Evolutionary conservation across 495 filamentous ascomycete species (phyloP).

Genomic region (Xylaria castorea): DNA sequence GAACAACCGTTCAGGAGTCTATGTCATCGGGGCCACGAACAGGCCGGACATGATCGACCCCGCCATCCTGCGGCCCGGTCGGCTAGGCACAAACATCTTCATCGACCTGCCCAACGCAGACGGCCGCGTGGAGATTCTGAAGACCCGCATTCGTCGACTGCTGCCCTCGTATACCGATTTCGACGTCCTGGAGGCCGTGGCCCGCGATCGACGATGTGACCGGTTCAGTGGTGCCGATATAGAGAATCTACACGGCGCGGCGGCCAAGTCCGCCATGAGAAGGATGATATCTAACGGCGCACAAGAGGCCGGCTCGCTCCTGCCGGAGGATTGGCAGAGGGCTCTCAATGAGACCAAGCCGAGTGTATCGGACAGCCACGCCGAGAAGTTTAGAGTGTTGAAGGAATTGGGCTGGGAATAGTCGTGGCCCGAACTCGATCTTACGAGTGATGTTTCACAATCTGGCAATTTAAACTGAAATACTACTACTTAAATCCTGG

Average conservation of each 20-base stretch:
- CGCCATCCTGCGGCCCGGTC: slow-evolving; percentile 91
- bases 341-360: slow-evolving; percentile 75
- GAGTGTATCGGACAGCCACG: slow-evolving; percentile 72
- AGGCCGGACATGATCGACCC: slow-evolving; percentile 95
- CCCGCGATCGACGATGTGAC: slow-evolving; percentile 70
- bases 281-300: slow-evolving; percentile 59
- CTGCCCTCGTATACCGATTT: slow-evolving; percentile 46
- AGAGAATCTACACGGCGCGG: slow-evolving; percentile 75
- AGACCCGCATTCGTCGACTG: slow-evolving; percentile 60
- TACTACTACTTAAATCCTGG: neutral
- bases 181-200: slow-evolving; percentile 63
- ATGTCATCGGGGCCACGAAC: slow-evolving; percentile 95
- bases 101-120: slow-evolving; percentile 82
- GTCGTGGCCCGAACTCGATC: neutral
- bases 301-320: slow-evolving; percentile 50
- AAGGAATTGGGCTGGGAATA: slow-evolving; percentile 47
- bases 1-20: slow-evolving; percentile 81
- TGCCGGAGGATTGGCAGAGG: slow-evolving; percentile 75
- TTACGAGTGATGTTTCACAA: neutral
- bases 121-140: slow-evolving; percentile 86
- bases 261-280: slow-evolving; percentile 68
- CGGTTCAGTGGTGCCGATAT: slow-evolving; percentile 93
- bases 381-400: slow-evolving; percentile 71
- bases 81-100: slow-evolving; percentile 87
- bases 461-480: neutral